Conservation (phyloP, 139 green algal species). For the Spirogloea muscicola region DNA sequence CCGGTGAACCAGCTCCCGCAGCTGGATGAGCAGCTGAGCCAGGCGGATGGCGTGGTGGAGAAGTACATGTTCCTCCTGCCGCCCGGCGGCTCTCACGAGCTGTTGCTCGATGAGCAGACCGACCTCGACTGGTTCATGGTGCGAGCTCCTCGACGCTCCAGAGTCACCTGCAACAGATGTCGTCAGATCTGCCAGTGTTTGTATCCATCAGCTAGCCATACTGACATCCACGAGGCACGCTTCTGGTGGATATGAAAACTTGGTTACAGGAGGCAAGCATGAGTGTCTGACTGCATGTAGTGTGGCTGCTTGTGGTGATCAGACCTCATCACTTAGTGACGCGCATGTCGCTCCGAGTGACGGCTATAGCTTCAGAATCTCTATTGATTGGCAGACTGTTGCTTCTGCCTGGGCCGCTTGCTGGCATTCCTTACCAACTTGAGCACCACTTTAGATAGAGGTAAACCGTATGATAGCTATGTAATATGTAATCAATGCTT, state of each 20-base stretch:
- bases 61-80: conserved; percentile 7
- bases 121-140: conserved; percentile 30
- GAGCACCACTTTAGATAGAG: too few relatives aligned
- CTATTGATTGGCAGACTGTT: neutral
- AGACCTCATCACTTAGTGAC: too few relatives aligned
- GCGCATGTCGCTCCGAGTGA: too few relatives aligned
- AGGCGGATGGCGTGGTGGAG: neutral
- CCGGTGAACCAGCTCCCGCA: conserved; percentile 24
- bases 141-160: neutral
- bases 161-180: too few relatives aligned
- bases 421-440: too few relatives aligned
- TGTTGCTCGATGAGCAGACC: neutral
- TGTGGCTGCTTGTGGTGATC: too few relatives aligned
- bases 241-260: too few relatives aligned
- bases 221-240: neutral
- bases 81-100: neutral
- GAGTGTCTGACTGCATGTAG: too few relatives aligned
- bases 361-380: too few relatives aligned
- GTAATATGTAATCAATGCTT: too few relatives aligned
- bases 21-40: conserved; percentile 14
- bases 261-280: too few relatives aligned
- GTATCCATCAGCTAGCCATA: neutral
- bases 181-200: neutral
- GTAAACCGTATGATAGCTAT: too few relatives aligned
- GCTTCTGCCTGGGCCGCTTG: neutral